A percentile compares a stretch with the other conserved stretches of the same genome.
These are phyloP conservation scores for Solanum sparsipilum DNA, from an alignment of 257 asterid species.

Conservation along the genomic window DNA sequence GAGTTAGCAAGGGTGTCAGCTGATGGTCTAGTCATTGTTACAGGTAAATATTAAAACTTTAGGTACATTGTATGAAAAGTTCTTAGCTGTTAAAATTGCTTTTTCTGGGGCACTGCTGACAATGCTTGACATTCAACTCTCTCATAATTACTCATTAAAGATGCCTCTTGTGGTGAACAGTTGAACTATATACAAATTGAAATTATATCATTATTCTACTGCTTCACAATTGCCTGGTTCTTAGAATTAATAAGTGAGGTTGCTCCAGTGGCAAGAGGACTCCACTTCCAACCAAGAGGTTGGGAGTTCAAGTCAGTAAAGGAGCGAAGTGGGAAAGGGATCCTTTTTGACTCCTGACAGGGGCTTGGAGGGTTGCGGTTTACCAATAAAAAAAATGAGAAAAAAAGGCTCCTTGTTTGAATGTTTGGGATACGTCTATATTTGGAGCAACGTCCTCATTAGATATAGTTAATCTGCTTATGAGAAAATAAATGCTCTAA, in stretches of 20 bases:
- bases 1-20: conserved; percentile 79
- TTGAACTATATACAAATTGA: background rate
- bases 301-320: background rate
- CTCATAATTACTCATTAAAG: background rate
- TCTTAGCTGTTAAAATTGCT: background rate
- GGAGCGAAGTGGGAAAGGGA: background rate
- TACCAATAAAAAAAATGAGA: background rate
- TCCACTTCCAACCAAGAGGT: background rate
- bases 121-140: background rate
- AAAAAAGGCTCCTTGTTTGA: background rate
- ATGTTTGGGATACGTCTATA: background rate
- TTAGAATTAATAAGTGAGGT: background rate
- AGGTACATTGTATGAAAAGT: background rate
- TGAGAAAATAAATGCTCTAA: background rate
- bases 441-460: background rate
- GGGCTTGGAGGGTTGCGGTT: background rate
- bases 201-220: background rate
- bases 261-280: background rate
- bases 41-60: conserved; percentile 34
- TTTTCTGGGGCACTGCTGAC: background rate
- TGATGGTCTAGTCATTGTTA: conserved; percentile 64
- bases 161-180: background rate
- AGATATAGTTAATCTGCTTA: background rate
- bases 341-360: background rate
- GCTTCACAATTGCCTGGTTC: background rate